Conservation (phyloP, 108 stramenopile genomes). For the Nitzschia inconspicua region DNA sequence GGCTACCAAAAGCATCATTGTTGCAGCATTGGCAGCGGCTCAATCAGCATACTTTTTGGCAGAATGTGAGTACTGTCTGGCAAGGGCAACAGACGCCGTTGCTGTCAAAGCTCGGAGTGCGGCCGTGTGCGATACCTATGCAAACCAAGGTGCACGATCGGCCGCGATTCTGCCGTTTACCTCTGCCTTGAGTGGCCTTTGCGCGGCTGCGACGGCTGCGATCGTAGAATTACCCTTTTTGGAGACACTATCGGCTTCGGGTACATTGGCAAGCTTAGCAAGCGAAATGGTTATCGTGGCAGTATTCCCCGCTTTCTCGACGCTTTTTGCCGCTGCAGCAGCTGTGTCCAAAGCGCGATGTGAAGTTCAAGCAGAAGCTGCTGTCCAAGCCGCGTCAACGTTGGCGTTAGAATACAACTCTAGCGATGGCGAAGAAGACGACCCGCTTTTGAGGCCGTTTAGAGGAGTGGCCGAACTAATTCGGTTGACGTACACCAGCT, state of each 20-base stretch:
- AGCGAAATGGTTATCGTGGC: conserved; percentile 54
- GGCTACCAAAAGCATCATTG: conserved; percentile 72
- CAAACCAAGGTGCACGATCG: conserved; percentile 84
- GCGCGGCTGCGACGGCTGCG: conserved; percentile 88
- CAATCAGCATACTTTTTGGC: conserved; percentile 83
- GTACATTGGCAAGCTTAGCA: conserved; percentile 27
- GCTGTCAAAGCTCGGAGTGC: conserved; percentile 81
- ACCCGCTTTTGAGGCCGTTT: conserved; percentile 73
- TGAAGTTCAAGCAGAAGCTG: conserved; percentile 83
- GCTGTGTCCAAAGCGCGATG: conserved; percentile 86
- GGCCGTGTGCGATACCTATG: conserved; percentile 88
- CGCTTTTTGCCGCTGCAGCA: conserved; percentile 87
- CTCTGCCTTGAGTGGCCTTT: conserved; percentile 74
- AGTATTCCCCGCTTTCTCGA: conserved; percentile 62
- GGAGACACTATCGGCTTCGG: conserved; percentile 50
- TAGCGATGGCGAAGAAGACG: conserved; percentile 49
- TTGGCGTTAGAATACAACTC: conserved; percentile 70
- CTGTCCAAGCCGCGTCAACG: conserved; percentile 75
- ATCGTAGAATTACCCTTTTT: conserved; percentile 83
- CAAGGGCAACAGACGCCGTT: conserved; percentile 81
- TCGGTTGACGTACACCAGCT: conserved; percentile 26
- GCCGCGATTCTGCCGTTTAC: conserved; percentile 89
- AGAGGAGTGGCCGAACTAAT: conserved; percentile 66
- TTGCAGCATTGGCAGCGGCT: conserved; percentile 78
- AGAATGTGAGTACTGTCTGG: conserved; percentile 60